A percentile compares a stretch with the other conserved stretches of the same genome.
Conservation (phyloP, 108 stramenopile species). For the Conticribra weissflogii region DNA sequence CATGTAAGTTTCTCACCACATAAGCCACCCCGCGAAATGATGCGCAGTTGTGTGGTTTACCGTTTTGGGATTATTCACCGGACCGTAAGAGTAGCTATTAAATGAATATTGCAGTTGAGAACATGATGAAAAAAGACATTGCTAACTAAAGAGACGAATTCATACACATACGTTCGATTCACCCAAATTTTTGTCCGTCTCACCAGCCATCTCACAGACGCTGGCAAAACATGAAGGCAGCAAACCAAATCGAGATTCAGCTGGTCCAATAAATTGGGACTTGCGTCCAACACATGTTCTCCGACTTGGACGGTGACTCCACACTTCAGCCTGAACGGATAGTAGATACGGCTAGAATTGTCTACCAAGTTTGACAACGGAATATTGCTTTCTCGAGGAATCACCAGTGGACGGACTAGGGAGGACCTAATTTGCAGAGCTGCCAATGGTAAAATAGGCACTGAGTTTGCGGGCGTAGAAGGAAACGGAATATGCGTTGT, state of each 20-base stretch:
- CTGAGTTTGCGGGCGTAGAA: background rate
- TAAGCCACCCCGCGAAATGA: conserved; percentile 73
- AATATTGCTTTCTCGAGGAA: too few relatives aligned
- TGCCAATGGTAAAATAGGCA: background rate
- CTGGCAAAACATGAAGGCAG: conserved; percentile 62
- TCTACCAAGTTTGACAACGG: conserved; percentile 66
- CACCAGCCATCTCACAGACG: conserved; percentile 58
- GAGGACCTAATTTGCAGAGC: background rate
- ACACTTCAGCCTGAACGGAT: conserved; percentile 56
- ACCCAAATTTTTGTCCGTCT: conserved; percentile 77
- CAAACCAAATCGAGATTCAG: conserved; percentile 65
- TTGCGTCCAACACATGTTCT: conserved; percentile 59
- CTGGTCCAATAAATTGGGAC: conserved; percentile 57
- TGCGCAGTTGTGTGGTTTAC: conserved; percentile 78
- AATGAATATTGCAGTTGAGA: too few relatives aligned
- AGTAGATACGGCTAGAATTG: conserved; percentile 60
- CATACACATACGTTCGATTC: conserved; percentile 40
- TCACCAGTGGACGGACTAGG: background rate
- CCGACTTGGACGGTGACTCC: conserved; percentile 59
- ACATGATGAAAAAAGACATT: too few relatives aligned
- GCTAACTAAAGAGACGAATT: background rate
- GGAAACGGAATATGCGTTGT: background rate
- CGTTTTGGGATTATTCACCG: conserved; percentile 48
- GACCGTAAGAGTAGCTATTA: conserved; percentile 62
- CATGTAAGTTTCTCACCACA: conserved; percentile 39